Conservation (phyloP, 345 rosid genomes). For the Eucalyptus urophylla region DNA sequence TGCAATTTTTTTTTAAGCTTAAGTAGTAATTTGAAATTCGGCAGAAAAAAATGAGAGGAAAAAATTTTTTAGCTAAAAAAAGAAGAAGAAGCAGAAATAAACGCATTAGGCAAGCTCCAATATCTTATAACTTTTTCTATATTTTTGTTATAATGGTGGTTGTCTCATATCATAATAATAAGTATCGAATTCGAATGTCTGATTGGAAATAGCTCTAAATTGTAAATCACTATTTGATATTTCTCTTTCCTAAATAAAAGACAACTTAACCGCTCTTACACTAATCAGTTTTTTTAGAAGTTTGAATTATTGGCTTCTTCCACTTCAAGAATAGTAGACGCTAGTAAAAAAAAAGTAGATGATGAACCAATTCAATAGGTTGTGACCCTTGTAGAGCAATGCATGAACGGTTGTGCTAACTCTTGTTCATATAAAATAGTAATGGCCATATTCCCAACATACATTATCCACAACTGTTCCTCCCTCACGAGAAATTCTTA, state of each 20-base stretch:
- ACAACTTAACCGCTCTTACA: not conserved
- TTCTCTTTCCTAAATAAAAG: not conserved
- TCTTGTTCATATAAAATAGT: not conserved
- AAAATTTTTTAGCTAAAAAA: not conserved
- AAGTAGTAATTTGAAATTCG: not conserved
- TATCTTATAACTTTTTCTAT: not conserved
- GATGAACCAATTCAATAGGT: not conserved
- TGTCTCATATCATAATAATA: not conserved
- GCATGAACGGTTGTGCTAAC: not conserved
- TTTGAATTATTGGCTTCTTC: not conserved
- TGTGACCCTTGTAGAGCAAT: not conserved
- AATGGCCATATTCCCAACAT: not conserved
- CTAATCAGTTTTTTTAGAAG: not conserved
- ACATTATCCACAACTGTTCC: fast-evolving
- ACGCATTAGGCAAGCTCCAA: not conserved
- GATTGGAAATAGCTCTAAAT: not conserved
- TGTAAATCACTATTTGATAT: not conserved
- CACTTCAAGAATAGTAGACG: not conserved
- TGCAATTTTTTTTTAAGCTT: not conserved
- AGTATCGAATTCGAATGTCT: not conserved
- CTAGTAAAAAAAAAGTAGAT: not conserved
- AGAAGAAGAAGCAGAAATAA: not conserved
- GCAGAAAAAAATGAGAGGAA: not conserved
- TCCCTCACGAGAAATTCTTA: not conserved
- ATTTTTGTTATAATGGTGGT: not conserved